Evolutionary conservation across 1,139 yeast species (phyloP), one percentile per base, ranked within the genome.

Genomic region (Suhomyces wounanorum): DNA sequence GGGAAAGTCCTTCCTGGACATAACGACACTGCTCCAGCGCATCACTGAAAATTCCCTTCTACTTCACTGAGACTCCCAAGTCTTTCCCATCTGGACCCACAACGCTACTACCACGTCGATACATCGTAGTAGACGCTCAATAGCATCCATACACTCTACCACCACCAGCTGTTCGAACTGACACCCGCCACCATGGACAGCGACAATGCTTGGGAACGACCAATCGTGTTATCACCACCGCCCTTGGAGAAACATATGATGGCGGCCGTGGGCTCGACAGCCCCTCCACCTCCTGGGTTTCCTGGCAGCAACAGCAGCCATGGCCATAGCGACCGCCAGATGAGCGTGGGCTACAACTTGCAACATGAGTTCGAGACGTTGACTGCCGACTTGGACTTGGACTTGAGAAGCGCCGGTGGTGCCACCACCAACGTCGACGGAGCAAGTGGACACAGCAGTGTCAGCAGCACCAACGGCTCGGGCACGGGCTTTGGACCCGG

Each of bases 341-440:
- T 70, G 55, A 72, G 77, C 58, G 78, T 77, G 40, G 77, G 79
- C 10, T 70, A 70, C 58, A 75, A 76, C 55, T 69, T 75, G 57
- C 79, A 70, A 64, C 81, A 70, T 51, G 82, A 70, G 63, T 77
- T 73, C 59, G 79, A 71, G 57, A 75, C 80, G 14, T 66, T 77
- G 54, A 75, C 75, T 44, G 78, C 75, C 25, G 80, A 76, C 55
- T 72, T 77, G 64, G 80, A 77, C 56, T 68, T 77, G 60, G 81
- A 76, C 60, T 69, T 77, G 50, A 43, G 3, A 75, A 40, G 42
- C 73, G 4, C 72, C 31, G 38, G 40, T 21, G 43, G 43, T 39
- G 38, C 33, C 74, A 8, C 68, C 69, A 1, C 70, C 33, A 14
- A 14, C 33, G 38, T n/a, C 43, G 21, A n/a, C 13, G 46, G 41